Evolutionary conservation across 164 flowering plant genomes (phyloP).

Genomic region (Chimonanthus praecox): DNA sequence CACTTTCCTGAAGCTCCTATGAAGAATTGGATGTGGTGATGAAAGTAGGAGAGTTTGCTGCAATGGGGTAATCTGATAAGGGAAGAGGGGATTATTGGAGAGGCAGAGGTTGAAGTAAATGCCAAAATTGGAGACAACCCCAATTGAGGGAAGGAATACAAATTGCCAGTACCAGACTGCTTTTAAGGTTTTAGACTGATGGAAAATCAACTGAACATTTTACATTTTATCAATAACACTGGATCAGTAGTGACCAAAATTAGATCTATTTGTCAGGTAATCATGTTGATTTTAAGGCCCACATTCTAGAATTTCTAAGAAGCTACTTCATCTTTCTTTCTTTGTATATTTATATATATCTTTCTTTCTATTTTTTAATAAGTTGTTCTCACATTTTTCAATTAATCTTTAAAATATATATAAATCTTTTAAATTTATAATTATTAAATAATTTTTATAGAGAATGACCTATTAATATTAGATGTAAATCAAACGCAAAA

Average conservation of each 20-base stretch:
- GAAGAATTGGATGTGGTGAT: not conserved
- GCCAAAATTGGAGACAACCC: conserved; percentile 6
- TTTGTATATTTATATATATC: no score
- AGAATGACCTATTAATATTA: no score
- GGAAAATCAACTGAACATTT: not conserved
- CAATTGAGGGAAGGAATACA: not conserved
- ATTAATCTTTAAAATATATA: no score
- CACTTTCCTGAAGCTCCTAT: not conserved
- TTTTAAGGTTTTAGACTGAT: not conserved
- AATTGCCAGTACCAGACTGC: not conserved
- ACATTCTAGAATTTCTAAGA: no score
- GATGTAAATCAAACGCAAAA: no score
- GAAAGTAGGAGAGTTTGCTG: not conserved
- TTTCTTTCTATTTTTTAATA: no score
- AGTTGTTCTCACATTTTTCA: no score
- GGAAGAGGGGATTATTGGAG: not conserved
- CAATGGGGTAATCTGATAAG: not conserved
- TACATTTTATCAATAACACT: not conserved
- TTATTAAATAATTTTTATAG: no score
- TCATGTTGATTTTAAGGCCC: no score
- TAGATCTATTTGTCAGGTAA: not conserved
- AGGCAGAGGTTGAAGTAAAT: not conserved
- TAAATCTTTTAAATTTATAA: no score
- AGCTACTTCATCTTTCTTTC: no score
- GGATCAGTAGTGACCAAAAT: not conserved